A percentile compares a stretch with the other conserved stretches of the same genome.
Conservation (phyloP, 2,329 filamentous ascomycete species). For the Colletotrichum zoysiae region DNA sequence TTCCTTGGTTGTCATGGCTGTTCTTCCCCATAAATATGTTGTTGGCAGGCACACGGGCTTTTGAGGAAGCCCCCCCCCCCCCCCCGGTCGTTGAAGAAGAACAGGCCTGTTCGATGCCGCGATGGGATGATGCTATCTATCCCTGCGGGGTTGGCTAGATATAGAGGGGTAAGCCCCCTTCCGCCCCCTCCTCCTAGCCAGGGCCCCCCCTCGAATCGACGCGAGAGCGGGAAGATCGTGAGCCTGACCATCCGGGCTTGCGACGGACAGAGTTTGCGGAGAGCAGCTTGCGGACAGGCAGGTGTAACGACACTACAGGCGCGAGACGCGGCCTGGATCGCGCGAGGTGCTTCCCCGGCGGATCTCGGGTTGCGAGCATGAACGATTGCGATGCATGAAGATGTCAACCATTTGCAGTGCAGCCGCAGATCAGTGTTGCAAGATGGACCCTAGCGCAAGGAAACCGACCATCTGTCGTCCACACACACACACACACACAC, state of each 20-base stretch:
- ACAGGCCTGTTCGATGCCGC: constrained; percentile 39
- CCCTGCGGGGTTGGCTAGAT: constrained; percentile 36
- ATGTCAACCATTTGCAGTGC: constrained; percentile 29
- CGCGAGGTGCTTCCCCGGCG: constrained; percentile 41
- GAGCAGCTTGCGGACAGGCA: constrained; percentile 38
- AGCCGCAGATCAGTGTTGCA: constrained; percentile 22
- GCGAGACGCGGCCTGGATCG: constrained; percentile 38
- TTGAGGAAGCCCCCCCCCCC: background rate
- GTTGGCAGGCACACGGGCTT: constrained; percentile 15
- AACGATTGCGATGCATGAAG: constrained; percentile 37
- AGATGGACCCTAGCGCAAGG: constrained; percentile 12
- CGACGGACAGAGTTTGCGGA: constrained; percentile 41
- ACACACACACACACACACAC: background rate
- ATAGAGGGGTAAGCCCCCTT: constrained; percentile 19
- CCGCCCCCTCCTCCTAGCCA: constrained; percentile 30
- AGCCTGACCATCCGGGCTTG: constrained; percentile 35
- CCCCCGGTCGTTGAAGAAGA: constrained; percentile 40
- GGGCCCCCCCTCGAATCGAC: constrained; percentile 33
- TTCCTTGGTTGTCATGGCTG: constrained; percentile 30
- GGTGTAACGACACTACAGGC: constrained; percentile 35
- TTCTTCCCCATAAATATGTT: constrained; percentile 19
- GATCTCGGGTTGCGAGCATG: constrained; percentile 39
- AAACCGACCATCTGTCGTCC: background rate
- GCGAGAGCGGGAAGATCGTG: constrained; percentile 40
- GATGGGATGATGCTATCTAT: constrained; percentile 37